These are phyloP conservation scores for Tripterygium wilfordii DNA, from an alignment of 177 flowering plant species.

Conservation along the genomic window DNA sequence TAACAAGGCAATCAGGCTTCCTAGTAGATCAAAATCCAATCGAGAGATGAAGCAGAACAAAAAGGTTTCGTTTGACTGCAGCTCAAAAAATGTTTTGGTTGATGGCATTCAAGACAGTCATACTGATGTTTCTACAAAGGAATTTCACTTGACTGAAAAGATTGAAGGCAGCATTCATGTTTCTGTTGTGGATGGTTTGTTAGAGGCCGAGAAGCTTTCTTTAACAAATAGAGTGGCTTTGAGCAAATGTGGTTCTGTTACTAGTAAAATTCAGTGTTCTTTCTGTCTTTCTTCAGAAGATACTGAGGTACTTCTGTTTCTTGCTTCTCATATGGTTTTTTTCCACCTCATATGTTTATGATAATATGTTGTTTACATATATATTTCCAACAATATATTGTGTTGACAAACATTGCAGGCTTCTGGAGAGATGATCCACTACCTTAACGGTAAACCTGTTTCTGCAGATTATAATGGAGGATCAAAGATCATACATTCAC, in stretches of 20 bases:
- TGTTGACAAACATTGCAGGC: too few relatives aligned
- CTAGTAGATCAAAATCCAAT: too few relatives aligned
- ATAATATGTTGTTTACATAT: too few relatives aligned
- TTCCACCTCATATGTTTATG: too few relatives aligned
- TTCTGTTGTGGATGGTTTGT: constrained; percentile 8
- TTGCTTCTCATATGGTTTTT: background rate
- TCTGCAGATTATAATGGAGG: constrained; percentile 42
- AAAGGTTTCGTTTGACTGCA: constrained; percentile 17
- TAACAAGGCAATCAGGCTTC: constrained; percentile 1
- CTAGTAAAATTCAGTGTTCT: constrained; percentile 44
- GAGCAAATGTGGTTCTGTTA: constrained; percentile 35
- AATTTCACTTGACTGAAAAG: constrained; percentile 8
- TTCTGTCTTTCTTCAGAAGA: constrained; percentile 73
- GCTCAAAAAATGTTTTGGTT: constrained; percentile 10
- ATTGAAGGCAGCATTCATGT: constrained; percentile 6
- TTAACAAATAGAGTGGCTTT: constrained; percentile 17
- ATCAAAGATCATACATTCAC: constrained; percentile 56
- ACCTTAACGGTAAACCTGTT: constrained; percentile 59
- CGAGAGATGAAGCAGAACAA: constrained; percentile 9
- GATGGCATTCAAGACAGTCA: constrained; percentile 8
- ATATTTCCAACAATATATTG: too few relatives aligned
- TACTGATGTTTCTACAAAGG: constrained; percentile 12
- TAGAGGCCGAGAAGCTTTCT: constrained; percentile 14
- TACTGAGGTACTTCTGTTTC: constrained; percentile 50
- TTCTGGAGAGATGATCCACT: constrained; percentile 75